Conservation (phyloP, 768 basidiomycete genomes). For the Lentinula lateritia region DNA sequence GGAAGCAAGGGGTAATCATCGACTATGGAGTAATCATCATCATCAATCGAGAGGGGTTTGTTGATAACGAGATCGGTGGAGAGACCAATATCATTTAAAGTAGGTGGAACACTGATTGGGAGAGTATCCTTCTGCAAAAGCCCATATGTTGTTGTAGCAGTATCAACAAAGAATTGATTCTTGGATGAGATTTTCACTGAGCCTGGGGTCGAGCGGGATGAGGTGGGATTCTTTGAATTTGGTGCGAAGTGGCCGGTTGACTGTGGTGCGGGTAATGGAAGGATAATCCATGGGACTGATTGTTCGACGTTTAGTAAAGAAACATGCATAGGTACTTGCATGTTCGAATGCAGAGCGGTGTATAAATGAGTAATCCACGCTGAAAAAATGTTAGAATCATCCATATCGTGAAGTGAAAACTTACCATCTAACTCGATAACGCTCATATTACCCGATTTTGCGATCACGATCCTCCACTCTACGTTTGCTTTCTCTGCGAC, state of each 20-base stretch:
- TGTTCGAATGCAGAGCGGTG: slow-evolving; percentile 20
- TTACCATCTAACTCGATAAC: slow-evolving; percentile 61
- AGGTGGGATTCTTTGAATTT: slow-evolving; percentile 20
- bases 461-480: slow-evolving; percentile 76
- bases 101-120: slow-evolving; percentile 32
- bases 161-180: slow-evolving; percentile 32
- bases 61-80: slow-evolving; percentile 29
- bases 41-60: slow-evolving; percentile 16
- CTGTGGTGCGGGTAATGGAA: slow-evolving; percentile 22
- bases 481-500: slow-evolving; percentile 62
- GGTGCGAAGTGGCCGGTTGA: slow-evolving; percentile 7
- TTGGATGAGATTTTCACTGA: slow-evolving; percentile 16
- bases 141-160: slow-evolving; percentile 46
- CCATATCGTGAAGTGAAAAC: slow-evolving; percentile 16
- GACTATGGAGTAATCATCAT: slow-evolving; percentile 16
- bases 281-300: slow-evolving; percentile 55
- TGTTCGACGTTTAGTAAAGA: slow-evolving; percentile 56
- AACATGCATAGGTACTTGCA: slow-evolving; percentile 43
- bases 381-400: slow-evolving; percentile 23
- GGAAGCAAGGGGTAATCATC: slow-evolving; percentile 41
- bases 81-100: slow-evolving; percentile 28
- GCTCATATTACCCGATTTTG: slow-evolving; percentile 60
- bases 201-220: slow-evolving; percentile 20
- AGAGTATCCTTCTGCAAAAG: slow-evolving; percentile 31
- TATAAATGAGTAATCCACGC: slow-evolving; percentile 62